A percentile compares a stretch with the other conserved stretches of the same genome.
Conservation (phyloP, 2,329 filamentous ascomycete species). For the Colletotrichum sp. region DNA sequence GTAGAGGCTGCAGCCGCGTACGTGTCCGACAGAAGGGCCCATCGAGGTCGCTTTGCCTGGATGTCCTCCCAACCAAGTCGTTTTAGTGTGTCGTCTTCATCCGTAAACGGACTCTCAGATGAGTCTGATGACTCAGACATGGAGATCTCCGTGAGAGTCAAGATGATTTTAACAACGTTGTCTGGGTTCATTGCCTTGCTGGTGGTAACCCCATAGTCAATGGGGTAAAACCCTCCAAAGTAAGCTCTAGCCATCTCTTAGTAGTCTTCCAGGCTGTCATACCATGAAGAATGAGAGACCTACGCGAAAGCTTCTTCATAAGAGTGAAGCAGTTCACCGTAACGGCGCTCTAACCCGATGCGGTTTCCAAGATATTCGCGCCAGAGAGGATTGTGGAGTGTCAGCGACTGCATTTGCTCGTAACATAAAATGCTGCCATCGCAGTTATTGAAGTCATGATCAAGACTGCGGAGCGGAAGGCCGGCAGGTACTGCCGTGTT, state of each 20-base stretch:
- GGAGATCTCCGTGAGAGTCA: conserved; percentile 22
- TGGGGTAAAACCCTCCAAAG: conserved; percentile 25
- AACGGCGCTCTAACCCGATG: conserved; percentile 23
- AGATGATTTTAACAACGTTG: conserved; percentile 23
- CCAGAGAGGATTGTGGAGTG: conserved; percentile 24
- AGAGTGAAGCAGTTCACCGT: conserved; percentile 22
- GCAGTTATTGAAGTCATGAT: conserved; percentile 28
- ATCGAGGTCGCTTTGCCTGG: conserved; percentile 24
- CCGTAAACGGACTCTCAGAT: conserved; percentile 16
- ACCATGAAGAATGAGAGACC: accelerated
- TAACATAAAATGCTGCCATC: conserved; percentile 26
- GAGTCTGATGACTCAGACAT: conserved; percentile 19
- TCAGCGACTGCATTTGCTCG: conserved; percentile 23
- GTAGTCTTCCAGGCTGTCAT: neutral
- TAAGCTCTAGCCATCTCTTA: neutral
- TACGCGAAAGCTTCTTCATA: conserved; percentile 24
- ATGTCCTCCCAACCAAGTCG: conserved; percentile 24
- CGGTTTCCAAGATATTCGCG: conserved; percentile 25
- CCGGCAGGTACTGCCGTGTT: neutral
- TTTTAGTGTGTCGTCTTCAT: conserved; percentile 21
- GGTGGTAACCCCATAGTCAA: conserved; percentile 24
- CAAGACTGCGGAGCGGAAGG: conserved; percentile 5
- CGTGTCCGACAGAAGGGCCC: conserved; percentile 24
- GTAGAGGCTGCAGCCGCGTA: conserved; percentile 25
- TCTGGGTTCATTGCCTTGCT: conserved; percentile 23